Evolutionary conservation across 2,329 filamentous ascomycete genomes (phyloP), one percentile per base, ranked within the genome.

Genomic region (Raffaelea deltoideospora): DNA sequence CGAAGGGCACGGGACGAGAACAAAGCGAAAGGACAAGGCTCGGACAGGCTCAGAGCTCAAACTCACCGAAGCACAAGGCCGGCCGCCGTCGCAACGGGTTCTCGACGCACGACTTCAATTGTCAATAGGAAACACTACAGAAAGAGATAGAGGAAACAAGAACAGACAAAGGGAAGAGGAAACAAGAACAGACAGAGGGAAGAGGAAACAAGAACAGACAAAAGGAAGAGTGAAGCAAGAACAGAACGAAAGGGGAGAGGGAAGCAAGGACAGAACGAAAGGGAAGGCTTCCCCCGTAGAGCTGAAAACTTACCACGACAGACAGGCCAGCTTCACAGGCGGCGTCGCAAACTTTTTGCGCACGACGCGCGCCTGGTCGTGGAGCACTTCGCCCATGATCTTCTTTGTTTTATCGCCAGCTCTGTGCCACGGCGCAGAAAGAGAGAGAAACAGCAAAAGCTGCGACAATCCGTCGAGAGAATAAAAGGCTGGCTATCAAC

Each of bases 321-420:
- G 54, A 44, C 64, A 67, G 18, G 64, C 64, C 35, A 63, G 54
- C 48, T 67, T 68, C 21, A 67, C 63, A 2, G 64, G 64, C 34
- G 64, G 64, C 21, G 56, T 54, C 31, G 59, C 58, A 45, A 63
- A 62, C 47, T 62, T 63, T 40, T 43, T 41, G 6, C 45, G 43
- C 37, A 38, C 43, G 6, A 38, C 36, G 13, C 39, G 41, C 19
- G 33, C 27, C 31, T 37, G n/a, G n/a, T n/a, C n/a, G n/a, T n/a
- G n/a, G n/a, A n/a, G n/a, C n/a, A n/a, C n/a, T n/a, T n/a, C n/a
- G n/a, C n/a, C n/a, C n/a, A n/a, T n/a, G n/a, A n/a, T n/a, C n/a
- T n/a, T n/a, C n/a, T n/a, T n/a, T n/a, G n/a, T n/a, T n/a, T n/a
- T n/a, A n/a, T n/a, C n/a, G n/a, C n/a, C n/a, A n/a, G n/a, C n/a